Percentiles rank a stretch among this genome's conserved stretches.
Conservation (phyloP, 441 rosid genomes). For the Pelargonium fulgidum region DNA sequence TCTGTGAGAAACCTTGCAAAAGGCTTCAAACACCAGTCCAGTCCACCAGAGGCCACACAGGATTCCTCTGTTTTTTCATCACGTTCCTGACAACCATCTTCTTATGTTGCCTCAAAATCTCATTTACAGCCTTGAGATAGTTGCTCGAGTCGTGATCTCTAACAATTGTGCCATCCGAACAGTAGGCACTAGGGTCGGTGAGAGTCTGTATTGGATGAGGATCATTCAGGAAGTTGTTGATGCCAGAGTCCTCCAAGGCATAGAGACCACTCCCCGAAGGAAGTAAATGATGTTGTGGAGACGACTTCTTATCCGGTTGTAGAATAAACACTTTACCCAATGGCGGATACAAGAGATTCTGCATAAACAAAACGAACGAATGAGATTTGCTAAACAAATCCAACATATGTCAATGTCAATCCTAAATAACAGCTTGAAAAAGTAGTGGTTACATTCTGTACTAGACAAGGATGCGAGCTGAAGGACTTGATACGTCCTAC, state of each 20-base stretch:
- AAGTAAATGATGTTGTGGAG: conserved; percentile 73
- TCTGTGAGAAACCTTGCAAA: no score
- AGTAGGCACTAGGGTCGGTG: conserved; percentile 78
- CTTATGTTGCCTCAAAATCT: conserved; percentile 51
- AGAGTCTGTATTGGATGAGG: conserved; percentile 80
- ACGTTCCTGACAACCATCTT: conserved; percentile 25
- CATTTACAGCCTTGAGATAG: conserved; percentile 71
- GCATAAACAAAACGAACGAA: conserved; percentile 15
- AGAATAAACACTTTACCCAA: conserved; percentile 71
- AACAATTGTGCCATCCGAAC: conserved; percentile 73
- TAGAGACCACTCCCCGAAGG: conserved; percentile 67
- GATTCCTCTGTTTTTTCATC: conserved; percentile 29
- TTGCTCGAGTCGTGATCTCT: conserved; percentile 88
- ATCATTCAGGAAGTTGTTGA: conserved; percentile 58
- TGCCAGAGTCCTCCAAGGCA: conserved; percentile 22
- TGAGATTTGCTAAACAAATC: no score
- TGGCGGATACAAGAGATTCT: conserved; percentile 75
- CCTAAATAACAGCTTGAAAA: no score
- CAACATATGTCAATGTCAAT: no score
- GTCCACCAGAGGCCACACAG: conserved; percentile 42
- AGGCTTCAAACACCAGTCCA: no score
- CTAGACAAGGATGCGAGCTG: conserved; percentile 70
- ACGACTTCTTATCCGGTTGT: conserved; percentile 67
- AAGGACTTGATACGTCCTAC: conserved; percentile 65
- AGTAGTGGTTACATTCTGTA: conserved; percentile 35